A percentile compares a stretch with the other conserved stretches of the same genome.
Conservation (phyloP, 352 stramenopile species). For the Pythium angustatum region DNA sequence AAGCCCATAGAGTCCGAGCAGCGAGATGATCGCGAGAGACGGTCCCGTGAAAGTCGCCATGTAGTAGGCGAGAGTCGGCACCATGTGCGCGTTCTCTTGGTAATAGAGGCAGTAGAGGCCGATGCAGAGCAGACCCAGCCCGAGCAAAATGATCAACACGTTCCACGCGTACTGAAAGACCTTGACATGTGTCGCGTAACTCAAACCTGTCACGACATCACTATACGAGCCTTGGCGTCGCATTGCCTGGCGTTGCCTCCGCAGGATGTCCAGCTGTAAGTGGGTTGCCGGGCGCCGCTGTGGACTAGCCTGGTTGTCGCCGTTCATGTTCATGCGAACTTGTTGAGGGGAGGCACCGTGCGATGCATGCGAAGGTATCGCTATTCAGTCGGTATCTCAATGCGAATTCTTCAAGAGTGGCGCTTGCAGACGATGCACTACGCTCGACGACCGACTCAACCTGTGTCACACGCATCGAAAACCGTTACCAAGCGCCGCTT, state of each 20-base stretch:
- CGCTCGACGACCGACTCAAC: neutral
- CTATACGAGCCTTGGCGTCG: conserved; percentile 38
- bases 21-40: conserved; percentile 41
- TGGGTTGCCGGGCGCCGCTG: conserved; percentile 12
- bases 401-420: neutral
- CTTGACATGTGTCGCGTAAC: conserved; percentile 38
- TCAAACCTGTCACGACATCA: conserved; percentile 36
- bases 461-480: conserved; percentile 24
- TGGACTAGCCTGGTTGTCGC: neutral
- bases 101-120: conserved; percentile 66
- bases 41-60: conserved; percentile 52
- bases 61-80: conserved; percentile 49
- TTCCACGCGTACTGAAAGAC: conserved; percentile 58
- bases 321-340: conserved; percentile 21
- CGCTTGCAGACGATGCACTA: neutral
- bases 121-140: conserved; percentile 46
- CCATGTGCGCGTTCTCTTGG: conserved; percentile 54
- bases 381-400: neutral
- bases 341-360: neutral
- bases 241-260: conserved; percentile 38
- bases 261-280: conserved; percentile 31
- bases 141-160: conserved; percentile 51
- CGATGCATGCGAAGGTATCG: neutral
- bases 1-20: conserved; percentile 47
- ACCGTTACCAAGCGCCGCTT: conserved; percentile 12